Evolutionary conservation across 345 rosid species (phyloP), one percentile per base, ranked within the genome.

Genomic region (Dovyalis caffra): DNA sequence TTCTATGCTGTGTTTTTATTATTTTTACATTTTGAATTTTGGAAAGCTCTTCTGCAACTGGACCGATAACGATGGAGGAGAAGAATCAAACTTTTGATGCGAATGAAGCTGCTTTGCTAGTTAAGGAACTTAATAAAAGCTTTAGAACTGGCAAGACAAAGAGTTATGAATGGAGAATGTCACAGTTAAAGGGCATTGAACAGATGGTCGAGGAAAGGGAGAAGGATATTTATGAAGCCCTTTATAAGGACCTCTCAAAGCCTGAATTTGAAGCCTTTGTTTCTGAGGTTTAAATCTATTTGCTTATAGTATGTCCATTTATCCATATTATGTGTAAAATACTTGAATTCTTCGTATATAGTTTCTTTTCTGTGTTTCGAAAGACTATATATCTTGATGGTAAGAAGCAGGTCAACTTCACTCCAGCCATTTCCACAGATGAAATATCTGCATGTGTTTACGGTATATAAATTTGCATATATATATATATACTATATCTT

Each of bases 141-240:
- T 92, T 90, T 76, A 83, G 77, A 66, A 72, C 87, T 0, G 89
- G 92, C 16, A 87, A 76, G 84, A 90, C 98, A 4, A 92, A 70
- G 85, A 89, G 88, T 83, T 92, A 89, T 25, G 91, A 89, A 8
- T 94, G 98, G 96, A 85, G 97, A 73, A 75, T 86, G n/a, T 72
- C 89, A 26, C 97, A 92, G 85, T 73, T 94, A 76, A 77, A 83
- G 69, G 78, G 84, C 73, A 83, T 92, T 47, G 65, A 72, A 14
- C 86, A 72, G 49, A 92, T 94, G 97, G 71, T 92, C 2, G 88
- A 86, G 1, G 97, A 94, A 74, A 88, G 87, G 69, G 94, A 90
- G 83, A 82, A 61, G 60, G 84, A 76, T 11, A 90, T 92, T 70
- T 6, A 68, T 4, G 80, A 85, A 69, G 98, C 96, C 73, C 84